Base-by-base conservation (phyloP, 176 grass and related monocot species). In the Lolium multiflorum region DNA sequence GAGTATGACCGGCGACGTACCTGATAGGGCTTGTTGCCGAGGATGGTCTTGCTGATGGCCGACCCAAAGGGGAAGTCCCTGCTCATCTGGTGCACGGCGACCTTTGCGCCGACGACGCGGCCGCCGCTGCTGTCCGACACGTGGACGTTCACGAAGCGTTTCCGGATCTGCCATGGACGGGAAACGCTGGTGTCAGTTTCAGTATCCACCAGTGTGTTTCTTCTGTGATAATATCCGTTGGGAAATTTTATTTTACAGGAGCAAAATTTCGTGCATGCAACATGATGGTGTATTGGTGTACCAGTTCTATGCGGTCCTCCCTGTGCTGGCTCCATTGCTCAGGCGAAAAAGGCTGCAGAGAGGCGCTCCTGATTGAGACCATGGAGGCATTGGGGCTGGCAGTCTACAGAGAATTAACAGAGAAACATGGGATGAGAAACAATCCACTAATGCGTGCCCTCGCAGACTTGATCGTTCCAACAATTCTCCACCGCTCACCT, bases 271-370 rank as follows among this genome's bases (percentile, higher is more conserved):
- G 24, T 18, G 35, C 35, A 78, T 18, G 35, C 35, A 78, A 26
- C 18, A 11, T 63, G 20, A 25, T 28, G 20, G 7, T n/a, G n/a
- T n/a, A n/a, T n/a, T n/a, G n/a, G n/a, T n/a, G n/a, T 86, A 92
- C 93, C 72, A 79, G 51, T 73, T 89, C 77, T 41, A 98, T 95
- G 4, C 87, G 94, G n/a, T 98, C 82, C 59, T 92, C 55, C 55
- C 90, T 54, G 26, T 98, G 91, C 18, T 81, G 91, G 82, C 92
- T 92, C 95, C 95, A 98, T 16, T 98, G 80, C 11, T 95, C 89
- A 11, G 71, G 62, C 13, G 95, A 87, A 62, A 89, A 92, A 6
- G 91, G 91, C 9, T 98, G 95, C 89, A 94, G 39, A 1, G 95
- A 95, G 3, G 89, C 82, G 14, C 92, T 90, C 78, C 83, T 83